Base-by-base conservation (phyloP, 495 filamentous ascomycete genomes). In the Opeltia flavorubescens region DNA sequence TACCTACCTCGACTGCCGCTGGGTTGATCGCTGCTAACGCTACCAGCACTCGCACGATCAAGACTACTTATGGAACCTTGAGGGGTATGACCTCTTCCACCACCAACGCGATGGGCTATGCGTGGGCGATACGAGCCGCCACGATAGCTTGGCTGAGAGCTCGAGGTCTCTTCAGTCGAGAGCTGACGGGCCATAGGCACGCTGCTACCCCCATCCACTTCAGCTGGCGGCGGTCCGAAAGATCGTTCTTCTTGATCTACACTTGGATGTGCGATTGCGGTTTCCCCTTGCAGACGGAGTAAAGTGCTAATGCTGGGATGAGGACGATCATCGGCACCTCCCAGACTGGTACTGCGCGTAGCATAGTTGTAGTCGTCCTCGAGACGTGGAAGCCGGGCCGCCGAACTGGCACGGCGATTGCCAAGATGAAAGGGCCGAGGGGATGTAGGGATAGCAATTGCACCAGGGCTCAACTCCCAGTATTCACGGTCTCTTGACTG, bases 391-490 rank as follows among this genome's bases (percentile, higher is more conserved):
- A 78, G 77, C 50, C 85, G 81, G n/a, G 81, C 81, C 9, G 80
- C 83, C 21, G 85, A 93, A 61, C 80, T 89, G 15, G 85, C 79
- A 36, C 84, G 71, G 26, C 86, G 77, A 44, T 67, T 72, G 46
- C 71, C 63, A 26, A 77, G 75, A 40, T 73, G 65, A 56, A 65
- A 84, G 31, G 64, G 65, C 4, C 80, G 68, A 2, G 86, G 84
- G 1, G 86, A 89, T 1, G 78, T 79, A 1, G 86, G 86, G 20
- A 94, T 94, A 45, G 87, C 80, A 41, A 93, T 91, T 2, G 86
- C 81, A 33, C 68, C 82, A 2, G 80, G 79, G 26, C 61, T 64
- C 7, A 66, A 64, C 54, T 77, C 71, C 29, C 65, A 61, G 25
- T 58, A 54, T 31, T 62, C 56, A 28, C 63, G 61, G 41, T 63